Evolutionary conservation across 805 yeast genomes (phyloP).

Genomic region (Debaryomyces tyrocola): DNA sequence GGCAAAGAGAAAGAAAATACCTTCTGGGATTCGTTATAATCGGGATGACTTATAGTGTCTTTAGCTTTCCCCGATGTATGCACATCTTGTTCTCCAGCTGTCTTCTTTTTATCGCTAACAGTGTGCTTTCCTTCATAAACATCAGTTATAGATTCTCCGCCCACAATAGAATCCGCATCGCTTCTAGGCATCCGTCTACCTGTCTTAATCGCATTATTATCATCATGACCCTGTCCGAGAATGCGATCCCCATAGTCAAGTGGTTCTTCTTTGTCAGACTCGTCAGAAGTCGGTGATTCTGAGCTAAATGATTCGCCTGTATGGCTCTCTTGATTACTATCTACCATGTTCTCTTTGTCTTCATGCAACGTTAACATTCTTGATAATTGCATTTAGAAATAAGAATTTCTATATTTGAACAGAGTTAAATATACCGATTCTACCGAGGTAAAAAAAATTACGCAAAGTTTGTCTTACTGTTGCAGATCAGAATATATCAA

Average conservation of each 20-base stretch:
- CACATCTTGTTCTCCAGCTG: conserved; percentile 13
- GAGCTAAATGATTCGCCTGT: no score
- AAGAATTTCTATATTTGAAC: no score
- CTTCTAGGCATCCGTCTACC: conserved; percentile 16
- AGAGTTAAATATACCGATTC: no score
- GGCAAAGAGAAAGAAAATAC: conserved; percentile 61
- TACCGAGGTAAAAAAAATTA: no score
- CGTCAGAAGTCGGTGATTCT: background rate
- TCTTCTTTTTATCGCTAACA: conserved; percentile 12
- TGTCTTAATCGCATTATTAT: background rate
- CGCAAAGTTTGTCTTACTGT: no score
- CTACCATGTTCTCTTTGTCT: no score
- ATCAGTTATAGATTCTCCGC: conserved; percentile 42
- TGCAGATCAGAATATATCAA: no score
- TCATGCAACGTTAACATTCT: no score
- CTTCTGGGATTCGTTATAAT: conserved; percentile 25
- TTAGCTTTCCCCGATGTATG: conserved; percentile 7
- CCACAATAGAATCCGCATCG: conserved; percentile 51
- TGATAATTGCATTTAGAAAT: no score
- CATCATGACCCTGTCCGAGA: background rate
- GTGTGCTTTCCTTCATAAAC: conserved; percentile 9
- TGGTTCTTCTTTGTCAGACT: conserved; percentile 2
- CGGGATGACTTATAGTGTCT: conserved; percentile 1
- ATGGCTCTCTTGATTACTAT: no score
- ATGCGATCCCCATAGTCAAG: background rate